phyloP scores from a whole-genome alignment of 1,139 yeast genomes.

The Pichia sp. region DNA sequence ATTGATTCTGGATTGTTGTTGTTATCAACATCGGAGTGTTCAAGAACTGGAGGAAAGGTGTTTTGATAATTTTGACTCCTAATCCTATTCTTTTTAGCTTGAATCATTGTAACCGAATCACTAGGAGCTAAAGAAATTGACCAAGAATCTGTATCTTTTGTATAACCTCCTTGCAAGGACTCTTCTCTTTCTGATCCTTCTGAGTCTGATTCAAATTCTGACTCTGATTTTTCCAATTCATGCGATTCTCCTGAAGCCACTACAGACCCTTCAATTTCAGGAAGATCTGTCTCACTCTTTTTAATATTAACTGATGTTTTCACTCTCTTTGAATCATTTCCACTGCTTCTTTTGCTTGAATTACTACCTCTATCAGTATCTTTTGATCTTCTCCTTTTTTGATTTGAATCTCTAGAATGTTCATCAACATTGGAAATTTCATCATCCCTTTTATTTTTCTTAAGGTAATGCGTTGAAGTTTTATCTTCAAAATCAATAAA shows the following conservation, averaged over 20 bases:
- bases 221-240: too few relatives aligned
- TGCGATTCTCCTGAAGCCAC: too few relatives aligned
- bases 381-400: neutral
- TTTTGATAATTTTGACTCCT: neutral
- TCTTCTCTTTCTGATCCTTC: neutral
- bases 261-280: too few relatives aligned
- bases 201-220: too few relatives aligned
- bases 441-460: neutral
- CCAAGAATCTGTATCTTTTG: constrained; percentile 11
- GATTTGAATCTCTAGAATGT: neutral
- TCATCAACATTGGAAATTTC: too few relatives aligned
- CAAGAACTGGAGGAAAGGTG: constrained; percentile 1
- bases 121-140: constrained; percentile 15
- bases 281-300: too few relatives aligned
- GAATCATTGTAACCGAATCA: constrained; percentile 18
- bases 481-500: constrained; percentile 11
- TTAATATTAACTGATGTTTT: too few relatives aligned
- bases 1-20: neutral
- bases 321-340: too few relatives aligned
- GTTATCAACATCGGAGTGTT: neutral
- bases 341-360: too few relatives aligned
- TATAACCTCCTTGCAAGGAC: too few relatives aligned
- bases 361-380: neutral
- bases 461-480: constrained; percentile 6
- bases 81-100: constrained; percentile 3